Percentiles rank a stretch among this genome's conserved stretches.
Conservation (phyloP, 2,329 filamentous ascomycete species). For the Colletotrichum scovillei region DNA sequence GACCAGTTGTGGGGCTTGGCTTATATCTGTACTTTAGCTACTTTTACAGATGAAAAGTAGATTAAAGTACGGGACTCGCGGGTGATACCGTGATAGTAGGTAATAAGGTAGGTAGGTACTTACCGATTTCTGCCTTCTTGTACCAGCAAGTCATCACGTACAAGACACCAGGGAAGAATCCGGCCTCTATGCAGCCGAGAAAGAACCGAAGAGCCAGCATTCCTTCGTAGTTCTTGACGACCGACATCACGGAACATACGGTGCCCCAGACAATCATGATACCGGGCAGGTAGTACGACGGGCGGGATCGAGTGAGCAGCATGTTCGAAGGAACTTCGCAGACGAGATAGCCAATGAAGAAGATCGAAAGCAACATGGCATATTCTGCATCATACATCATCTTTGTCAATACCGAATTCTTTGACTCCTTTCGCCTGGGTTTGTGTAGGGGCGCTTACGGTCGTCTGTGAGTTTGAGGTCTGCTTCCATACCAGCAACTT, state of each 20-base stretch:
- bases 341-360: constrained; percentile 63
- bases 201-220: constrained; percentile 58
- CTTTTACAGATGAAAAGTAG: neutral
- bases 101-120: neutral
- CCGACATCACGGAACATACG: constrained; percentile 60
- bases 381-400: constrained; percentile 48
- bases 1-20: neutral
- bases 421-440: too few species aligned
- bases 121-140: constrained; percentile 54
- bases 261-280: constrained; percentile 66
- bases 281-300: constrained; percentile 58
- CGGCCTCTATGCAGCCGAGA: constrained; percentile 58
- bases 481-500: constrained; percentile 59
- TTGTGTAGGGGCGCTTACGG: neutral
- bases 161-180: constrained; percentile 58
- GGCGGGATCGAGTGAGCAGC: constrained; percentile 57
- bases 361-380: constrained; percentile 61
- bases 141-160: constrained; percentile 64
- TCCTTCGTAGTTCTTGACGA: constrained; percentile 54
- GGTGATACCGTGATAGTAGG: too few species aligned
- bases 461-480: constrained; percentile 56
- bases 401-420: too few species aligned
- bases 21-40: too few species aligned
- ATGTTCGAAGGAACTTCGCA: constrained; percentile 66
- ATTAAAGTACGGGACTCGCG: neutral